A percentile compares a stretch with the other conserved stretches of the same genome.
Evolutionary conservation across 768 basidiomycete genomes (phyloP).

Genomic region (Boletellus ananas): DNA sequence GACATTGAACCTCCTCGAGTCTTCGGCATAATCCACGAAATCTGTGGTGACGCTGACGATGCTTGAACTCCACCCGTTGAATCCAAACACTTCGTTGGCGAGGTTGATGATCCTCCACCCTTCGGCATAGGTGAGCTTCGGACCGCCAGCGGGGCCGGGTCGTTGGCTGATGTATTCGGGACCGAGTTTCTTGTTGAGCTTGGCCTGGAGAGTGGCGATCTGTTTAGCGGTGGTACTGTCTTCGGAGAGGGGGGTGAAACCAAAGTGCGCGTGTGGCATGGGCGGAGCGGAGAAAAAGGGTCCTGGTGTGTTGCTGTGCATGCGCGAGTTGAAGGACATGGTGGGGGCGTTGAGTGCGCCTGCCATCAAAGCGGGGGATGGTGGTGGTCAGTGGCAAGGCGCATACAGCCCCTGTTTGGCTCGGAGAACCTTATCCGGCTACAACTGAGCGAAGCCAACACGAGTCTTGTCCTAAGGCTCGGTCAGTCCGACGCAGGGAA

Average conservation of each 20-base stretch:
- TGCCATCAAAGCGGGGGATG: conserved; percentile 21
- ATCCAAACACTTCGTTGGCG: conserved; percentile 98
- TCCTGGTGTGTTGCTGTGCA: conserved; percentile 44
- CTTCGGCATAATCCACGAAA: conserved; percentile 72
- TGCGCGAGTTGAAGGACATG: conserved; percentile 57
- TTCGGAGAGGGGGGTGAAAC: conserved; percentile 39
- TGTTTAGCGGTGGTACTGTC: conserved; percentile 52
- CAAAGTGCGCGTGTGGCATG: neutral
- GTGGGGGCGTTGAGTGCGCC: conserved; percentile 45
- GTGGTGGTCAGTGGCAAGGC: conserved; percentile 11
- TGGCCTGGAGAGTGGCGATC: conserved; percentile 71
- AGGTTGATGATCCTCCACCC: conserved; percentile 98
- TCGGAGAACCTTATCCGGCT: neutral
- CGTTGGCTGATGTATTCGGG: conserved; percentile 91
- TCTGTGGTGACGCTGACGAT: conserved; percentile 73
- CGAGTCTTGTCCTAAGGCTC: no score
- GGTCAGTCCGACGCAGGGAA: no score
- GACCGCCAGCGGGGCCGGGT: conserved; percentile 81
- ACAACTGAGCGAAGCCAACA: no score
- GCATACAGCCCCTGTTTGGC: neutral
- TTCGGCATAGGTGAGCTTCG: conserved; percentile 90
- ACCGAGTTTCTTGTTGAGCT: conserved; percentile 84
- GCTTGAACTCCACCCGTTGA: conserved; percentile 91
- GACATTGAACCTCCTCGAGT: conserved; percentile 59
- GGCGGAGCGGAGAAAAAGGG: conserved; percentile 4